phyloP scores from a whole-genome alignment of 2,329 filamentous ascomycete species.

The Lachnellula hyalina region DNA sequence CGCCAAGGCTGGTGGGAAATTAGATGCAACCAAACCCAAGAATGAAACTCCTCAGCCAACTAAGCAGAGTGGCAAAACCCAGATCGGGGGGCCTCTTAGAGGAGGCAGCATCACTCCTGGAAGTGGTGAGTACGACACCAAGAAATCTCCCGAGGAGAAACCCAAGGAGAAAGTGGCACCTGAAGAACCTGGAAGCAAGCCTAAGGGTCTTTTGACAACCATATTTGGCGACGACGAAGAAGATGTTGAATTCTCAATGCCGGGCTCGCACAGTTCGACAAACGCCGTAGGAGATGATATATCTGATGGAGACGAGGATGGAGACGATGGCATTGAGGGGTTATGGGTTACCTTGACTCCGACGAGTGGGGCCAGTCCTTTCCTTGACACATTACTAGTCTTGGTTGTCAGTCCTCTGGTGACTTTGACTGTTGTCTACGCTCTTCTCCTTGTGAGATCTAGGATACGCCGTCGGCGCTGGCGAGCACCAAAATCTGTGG shows the following conservation, averaged over 20 bases:
- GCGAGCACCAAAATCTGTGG: slow-evolving; percentile 95
- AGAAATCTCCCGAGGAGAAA: slow-evolving; percentile 19
- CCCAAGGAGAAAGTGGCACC: slow-evolving; percentile 24
- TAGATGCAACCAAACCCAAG: slow-evolving; percentile 22
- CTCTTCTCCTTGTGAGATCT: slow-evolving; percentile 78
- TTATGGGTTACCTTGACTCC: slow-evolving; percentile 97
- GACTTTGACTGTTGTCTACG: slow-evolving; percentile 88
- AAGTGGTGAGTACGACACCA: slow-evolving; percentile 60
- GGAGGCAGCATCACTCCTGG: slow-evolving; percentile 66
- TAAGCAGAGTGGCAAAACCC: slow-evolving; percentile 24
- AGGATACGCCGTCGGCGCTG: slow-evolving; percentile 84
- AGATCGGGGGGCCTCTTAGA: slow-evolving; percentile 36
- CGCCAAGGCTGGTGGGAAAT: slow-evolving; percentile 25
- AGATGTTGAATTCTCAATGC: slow-evolving; percentile 29
- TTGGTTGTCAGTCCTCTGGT: slow-evolving; percentile 92
- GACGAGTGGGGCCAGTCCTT: slow-evolving; percentile 81
- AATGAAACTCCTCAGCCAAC: slow-evolving; percentile 12
- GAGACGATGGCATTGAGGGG: slow-evolving; percentile 57
- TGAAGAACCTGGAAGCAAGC: slow-evolving; percentile 18
- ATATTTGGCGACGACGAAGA: slow-evolving; percentile 44
- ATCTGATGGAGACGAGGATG: slow-evolving; percentile 28
- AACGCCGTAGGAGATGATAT: slow-evolving; percentile 10
- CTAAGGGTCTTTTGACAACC: slow-evolving; percentile 42
- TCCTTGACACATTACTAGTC: slow-evolving; percentile 94
- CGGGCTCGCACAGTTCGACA: slow-evolving; percentile 8